Evolutionary conservation across 106 monocot genomes (phyloP).

Genomic region (Platanthera guangdongensis): DNA sequence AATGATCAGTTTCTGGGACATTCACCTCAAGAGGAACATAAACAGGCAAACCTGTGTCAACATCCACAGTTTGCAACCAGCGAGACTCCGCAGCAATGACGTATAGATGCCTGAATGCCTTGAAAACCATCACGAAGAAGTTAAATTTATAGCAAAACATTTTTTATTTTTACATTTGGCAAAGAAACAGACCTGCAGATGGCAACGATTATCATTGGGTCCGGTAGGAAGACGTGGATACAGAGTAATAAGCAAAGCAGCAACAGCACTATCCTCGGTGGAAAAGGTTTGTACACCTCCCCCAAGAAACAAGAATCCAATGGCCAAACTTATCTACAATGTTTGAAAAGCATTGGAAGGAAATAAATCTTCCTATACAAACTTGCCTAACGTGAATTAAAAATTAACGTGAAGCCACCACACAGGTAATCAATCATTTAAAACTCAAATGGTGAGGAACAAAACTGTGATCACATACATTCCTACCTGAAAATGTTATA

Average conservation of each 20-base stretch:
- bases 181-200: slow-evolving; percentile 61
- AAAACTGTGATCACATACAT: neutral
- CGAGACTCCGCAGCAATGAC: slow-evolving; percentile 90
- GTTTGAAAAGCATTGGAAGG: neutral
- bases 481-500: neutral
- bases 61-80: slow-evolving; percentile 89
- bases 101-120: slow-evolving; percentile 96
- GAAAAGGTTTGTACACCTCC: slow-evolving; percentile 93
- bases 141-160: neutral
- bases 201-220: slow-evolving; percentile 97
- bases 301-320: slow-evolving; percentile 94
- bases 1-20: slow-evolving; percentile 61
- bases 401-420: neutral
- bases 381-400: neutral
- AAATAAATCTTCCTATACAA: neutral
- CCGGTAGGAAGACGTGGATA: slow-evolving; percentile 94
- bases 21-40: slow-evolving; percentile 89
- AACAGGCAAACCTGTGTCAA: slow-evolving; percentile 86
- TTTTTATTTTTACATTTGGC: neutral
- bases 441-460: neutral
- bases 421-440: neutral
- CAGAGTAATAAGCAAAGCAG: slow-evolving; percentile 79
- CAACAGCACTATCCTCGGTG: slow-evolving; percentile 80
- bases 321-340: slow-evolving; percentile 79
- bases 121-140: slow-evolving; percentile 7